Evolutionary conservation across 164 flowering plant species (phyloP).

Genomic region (Buxus sempervirens): DNA sequence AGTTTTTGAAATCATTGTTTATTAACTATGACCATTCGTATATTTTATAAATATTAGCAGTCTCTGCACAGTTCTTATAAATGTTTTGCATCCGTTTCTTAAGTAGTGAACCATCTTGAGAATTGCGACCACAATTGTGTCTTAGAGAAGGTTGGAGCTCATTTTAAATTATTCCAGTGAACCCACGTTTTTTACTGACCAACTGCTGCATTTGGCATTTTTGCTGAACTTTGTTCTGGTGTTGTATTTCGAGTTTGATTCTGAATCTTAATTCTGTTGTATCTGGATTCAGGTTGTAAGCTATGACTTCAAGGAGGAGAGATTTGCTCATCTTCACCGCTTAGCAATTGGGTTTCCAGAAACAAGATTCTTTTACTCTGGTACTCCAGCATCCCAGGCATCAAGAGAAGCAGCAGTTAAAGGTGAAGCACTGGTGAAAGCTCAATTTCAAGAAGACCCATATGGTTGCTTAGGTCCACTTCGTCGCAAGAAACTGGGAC

Average conservation of each 20-base stretch:
- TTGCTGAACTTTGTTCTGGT: background rate
- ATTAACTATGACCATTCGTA: background rate
- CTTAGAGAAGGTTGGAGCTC: background rate
- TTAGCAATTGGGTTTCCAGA: slow-evolving; percentile 86
- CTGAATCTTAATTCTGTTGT: background rate
- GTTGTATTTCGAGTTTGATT: background rate
- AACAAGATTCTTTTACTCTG: slow-evolving; percentile 65
- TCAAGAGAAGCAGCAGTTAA: slow-evolving; percentile 66
- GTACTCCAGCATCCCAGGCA: slow-evolving; percentile 69
- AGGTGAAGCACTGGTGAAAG: slow-evolving; percentile 81
- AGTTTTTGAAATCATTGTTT: background rate
- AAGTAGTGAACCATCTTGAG: background rate
- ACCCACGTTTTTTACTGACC: background rate
- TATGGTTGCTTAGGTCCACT: slow-evolving; percentile 80
- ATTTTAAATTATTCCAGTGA: background rate
- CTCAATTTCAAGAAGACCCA: slow-evolving; percentile 82
- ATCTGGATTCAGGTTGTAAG: slow-evolving; percentile 65
- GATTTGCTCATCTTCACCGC: slow-evolving; percentile 78
- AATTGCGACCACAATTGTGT: background rate
- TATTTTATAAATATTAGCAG: background rate
- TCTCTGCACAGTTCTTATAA: background rate
- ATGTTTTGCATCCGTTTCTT: too few relatives aligned
- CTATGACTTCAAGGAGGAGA: slow-evolving; percentile 89
- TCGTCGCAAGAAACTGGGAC: slow-evolving; percentile 60
- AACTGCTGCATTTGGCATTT: background rate